These are phyloP conservation scores for Trichoderma polysporum DNA, from an alignment of 2,329 filamentous ascomycete species.

Conservation along the genomic window DNA sequence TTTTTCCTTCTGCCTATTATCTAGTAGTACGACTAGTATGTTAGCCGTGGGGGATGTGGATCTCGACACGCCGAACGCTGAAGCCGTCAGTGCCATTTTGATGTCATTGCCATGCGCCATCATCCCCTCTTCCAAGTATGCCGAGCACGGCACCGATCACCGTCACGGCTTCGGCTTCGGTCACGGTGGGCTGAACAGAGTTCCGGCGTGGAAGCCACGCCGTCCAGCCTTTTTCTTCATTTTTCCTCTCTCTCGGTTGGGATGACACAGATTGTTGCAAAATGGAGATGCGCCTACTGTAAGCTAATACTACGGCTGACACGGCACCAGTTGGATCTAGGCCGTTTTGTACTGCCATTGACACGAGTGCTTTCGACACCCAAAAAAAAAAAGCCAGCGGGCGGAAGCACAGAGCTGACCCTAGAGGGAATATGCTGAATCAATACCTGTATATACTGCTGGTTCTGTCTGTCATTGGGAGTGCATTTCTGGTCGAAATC, in stretches of 20 bases:
- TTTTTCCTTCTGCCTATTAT: neutral
- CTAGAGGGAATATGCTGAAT: neutral
- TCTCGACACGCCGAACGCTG: neutral
- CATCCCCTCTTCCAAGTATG: neutral
- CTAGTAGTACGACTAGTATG: too few relatives aligned
- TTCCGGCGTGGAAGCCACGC: conserved; percentile 5
- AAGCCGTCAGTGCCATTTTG: neutral
- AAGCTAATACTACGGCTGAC: neutral
- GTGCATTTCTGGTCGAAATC: neutral
- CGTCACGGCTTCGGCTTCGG: conserved; percentile 1
- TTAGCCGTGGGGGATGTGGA: neutral
- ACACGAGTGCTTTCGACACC: neutral
- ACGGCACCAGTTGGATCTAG: neutral
- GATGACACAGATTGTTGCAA: neutral
- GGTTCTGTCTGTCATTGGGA: too few relatives aligned
- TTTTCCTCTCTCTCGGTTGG: neutral
- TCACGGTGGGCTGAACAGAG: neutral
- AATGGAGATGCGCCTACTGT: neutral
- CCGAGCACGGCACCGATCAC: conserved; percentile 7
- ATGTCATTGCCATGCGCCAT: neutral
- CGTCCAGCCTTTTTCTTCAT: neutral
- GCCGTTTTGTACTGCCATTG: neutral
- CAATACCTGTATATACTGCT: neutral
- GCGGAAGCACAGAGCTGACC: neutral
- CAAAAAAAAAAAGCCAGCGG: neutral